A percentile compares a stretch with the other conserved stretches of the same genome.
These are phyloP conservation scores for Rhinocladiella similis DNA, from an alignment of 2,329 filamentous ascomycete genomes.

Conservation along the genomic window DNA sequence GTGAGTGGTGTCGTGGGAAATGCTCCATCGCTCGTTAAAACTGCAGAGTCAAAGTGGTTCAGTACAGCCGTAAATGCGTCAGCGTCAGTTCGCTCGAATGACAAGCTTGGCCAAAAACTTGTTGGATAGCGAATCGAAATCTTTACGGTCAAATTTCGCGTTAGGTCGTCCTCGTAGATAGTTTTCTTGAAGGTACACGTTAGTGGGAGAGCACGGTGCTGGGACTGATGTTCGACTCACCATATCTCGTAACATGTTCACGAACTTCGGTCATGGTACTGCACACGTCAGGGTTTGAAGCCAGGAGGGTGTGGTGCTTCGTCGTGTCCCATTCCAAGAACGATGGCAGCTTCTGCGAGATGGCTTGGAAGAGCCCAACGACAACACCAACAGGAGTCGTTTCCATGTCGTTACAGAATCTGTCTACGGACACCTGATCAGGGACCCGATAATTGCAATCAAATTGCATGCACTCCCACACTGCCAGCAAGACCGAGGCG, in stretches of 20 bases:
- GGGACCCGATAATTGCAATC: conserved; percentile 95
- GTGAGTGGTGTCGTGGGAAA: conserved; percentile 21
- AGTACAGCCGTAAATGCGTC: conserved; percentile 16
- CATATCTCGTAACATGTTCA: conserved; percentile 88
- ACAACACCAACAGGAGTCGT: conserved; percentile 93
- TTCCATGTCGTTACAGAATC: conserved; percentile 97
- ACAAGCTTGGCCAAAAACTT: conserved; percentile 97
- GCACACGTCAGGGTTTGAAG: conserved; percentile 89
- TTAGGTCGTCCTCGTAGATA: conserved; percentile 80
- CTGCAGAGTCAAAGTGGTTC: conserved; percentile 13
- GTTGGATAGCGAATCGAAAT: conserved; percentile 95
- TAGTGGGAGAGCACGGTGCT: conserved; percentile 11
- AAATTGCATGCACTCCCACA: conserved; percentile 99
- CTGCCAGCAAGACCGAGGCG: conserved; percentile 84
- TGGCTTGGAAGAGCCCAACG: conserved; percentile 94
- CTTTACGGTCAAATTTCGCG: conserved; percentile 81
- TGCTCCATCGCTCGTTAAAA: conserved; percentile 20
- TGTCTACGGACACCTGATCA: conserved; percentile 79
- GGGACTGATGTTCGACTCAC: conserved; percentile 55
- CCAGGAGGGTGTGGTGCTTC: conserved; percentile 86
- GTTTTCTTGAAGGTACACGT: conserved; percentile 66
- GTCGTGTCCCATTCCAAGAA: conserved; percentile 93
- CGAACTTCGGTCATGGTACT: conserved; percentile 96
- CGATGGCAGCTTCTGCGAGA: conserved; percentile 90
- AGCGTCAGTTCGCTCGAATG: conserved; percentile 65